These are phyloP conservation scores for Suillus cothurnatus DNA, from an alignment of 768 basidiomycete genomes.

Conservation along the genomic window DNA sequence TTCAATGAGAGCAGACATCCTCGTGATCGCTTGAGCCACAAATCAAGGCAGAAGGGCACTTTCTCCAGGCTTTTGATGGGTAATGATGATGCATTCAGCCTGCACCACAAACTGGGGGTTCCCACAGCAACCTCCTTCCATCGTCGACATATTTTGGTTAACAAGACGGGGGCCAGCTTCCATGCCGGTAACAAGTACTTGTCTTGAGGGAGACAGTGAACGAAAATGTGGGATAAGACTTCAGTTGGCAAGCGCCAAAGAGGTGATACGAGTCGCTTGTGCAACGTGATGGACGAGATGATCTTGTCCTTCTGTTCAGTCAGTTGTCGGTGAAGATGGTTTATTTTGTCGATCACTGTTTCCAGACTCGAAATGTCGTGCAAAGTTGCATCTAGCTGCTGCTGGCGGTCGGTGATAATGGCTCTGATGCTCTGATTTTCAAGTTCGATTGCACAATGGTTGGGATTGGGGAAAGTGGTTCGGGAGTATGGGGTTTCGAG, in stretches of 20 bases:
- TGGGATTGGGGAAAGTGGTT: background rate
- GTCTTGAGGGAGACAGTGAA: constrained; percentile 37
- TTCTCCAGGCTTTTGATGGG: fast-evolving
- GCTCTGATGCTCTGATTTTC: background rate
- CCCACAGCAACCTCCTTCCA: constrained; percentile 44
- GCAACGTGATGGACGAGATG: background rate
- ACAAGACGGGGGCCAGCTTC: no score
- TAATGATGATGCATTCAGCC: no score
- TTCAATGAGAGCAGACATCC: constrained; percentile 11
- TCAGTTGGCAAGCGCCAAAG: constrained; percentile 47
- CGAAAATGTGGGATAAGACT: constrained; percentile 50
- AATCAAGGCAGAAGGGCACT: background rate
- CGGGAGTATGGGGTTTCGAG: background rate
- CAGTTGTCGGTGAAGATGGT: constrained; percentile 15
- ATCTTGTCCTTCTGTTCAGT: constrained; percentile 14
- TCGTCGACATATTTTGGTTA: constrained; percentile 36
- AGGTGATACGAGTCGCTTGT: constrained; percentile 24
- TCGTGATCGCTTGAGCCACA: constrained; percentile 15
- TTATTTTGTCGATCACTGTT: constrained; percentile 16
- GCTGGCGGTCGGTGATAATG: background rate
- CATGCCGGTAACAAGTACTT: constrained; percentile 16
- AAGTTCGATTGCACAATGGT: background rate
- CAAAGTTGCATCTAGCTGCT: background rate
- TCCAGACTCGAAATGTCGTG: background rate
- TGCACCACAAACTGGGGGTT: constrained; percentile 49